Base-by-base conservation (phyloP, 176 grass and related monocot species). In the Juncus effusus region DNA sequence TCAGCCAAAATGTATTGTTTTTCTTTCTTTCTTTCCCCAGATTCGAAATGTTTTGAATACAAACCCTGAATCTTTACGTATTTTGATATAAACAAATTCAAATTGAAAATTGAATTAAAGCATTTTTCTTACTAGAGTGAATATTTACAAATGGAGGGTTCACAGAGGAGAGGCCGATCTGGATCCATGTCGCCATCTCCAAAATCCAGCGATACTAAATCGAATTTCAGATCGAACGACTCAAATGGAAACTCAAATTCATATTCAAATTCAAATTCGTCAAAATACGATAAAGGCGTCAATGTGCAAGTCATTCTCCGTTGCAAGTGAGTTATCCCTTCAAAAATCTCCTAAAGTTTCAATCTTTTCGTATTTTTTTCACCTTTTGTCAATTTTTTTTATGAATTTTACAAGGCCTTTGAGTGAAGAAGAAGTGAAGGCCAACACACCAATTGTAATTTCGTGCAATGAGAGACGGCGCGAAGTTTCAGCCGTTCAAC, bases 251-350 rank as follows among this genome's bases (percentile, higher is more conserved):
- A 74, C 35, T 40, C 72, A 63, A 88, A 72, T 28, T 40, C 72
- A 63, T 85, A 72, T 28, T 28, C 19, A 28, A 28, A 59, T 62
- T 12, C 15, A 72, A 76, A 41, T 51, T 80, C 61, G 56, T 5
- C 61, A 0, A 99, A 85, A 69, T 85, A 80, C 44, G 95, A 99
- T 15, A 99, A 75, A 72, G 95, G 95, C 40, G 95, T 99, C 73
- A 99, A 99, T 85, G 95, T 99, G 64, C 95, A 99, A 70, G 95
- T 99, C 76, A 86, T 99, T 70, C 85, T 99, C 4, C 85, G 95
- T 79, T 99, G 95, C 95, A 93, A 86, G 95, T 94, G 62, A 56
- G 44, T 10, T 76, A 35, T 74, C 4, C 38, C 56, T 47, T 79
- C 40, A 40, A 13, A 40, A 13, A 55, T 74, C 67, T 37, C n/a